Evolutionary conservation across 768 basidiomycete species (phyloP), one percentile per base, ranked within the genome.

Genomic region (Pleurotus tuoliensis): DNA sequence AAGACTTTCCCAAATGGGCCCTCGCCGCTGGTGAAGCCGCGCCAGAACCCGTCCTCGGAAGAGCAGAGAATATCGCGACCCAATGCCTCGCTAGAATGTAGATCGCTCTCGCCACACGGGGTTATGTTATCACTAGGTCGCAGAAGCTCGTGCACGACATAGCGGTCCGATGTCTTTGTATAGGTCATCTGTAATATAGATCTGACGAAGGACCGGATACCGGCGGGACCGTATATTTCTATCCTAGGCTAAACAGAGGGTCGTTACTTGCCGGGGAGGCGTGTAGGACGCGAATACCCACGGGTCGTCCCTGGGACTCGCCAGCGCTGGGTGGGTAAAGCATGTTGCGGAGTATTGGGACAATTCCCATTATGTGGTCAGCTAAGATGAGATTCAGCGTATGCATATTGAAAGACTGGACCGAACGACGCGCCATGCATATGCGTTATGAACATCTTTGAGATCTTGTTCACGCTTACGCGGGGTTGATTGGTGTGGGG

Each of bases 381-480:
- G 82, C 90, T 76, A 57, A 30, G 56, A 59, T 34, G 43, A 47
- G 45, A 39, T 24, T 53, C n/a, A 53, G 51, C 39, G 22, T n/a
- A 24, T 3, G 20, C 6, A 45, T 15, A 34, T 41, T 56, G 30
- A 55, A 27, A 25, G 39, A 59, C 27, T 38, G 15, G 20, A 13
- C 18, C 4, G 24, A 37, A 56, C 11, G 47, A 63, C 71, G 47
- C 64, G 86, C 92, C 82, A 64, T 94, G 92, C 82, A 92, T 85
- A 62, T 93, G 92, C 1, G 92, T 93, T 51, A 94, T 76, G 67
- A 94, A 92, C 44, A 94, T 79, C 64, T 87, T 90, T 2, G 71
- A 69, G 25, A 93, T 74, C 56, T 72, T 80, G 37, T 66, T 74
- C 15, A 77, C 63, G 62, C 74, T 77, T 55, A 84, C 63, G 48